Evolutionary conservation across 2,329 filamentous ascomycete species (phyloP).

Genomic region (Colletotrichum shisoi): DNA sequence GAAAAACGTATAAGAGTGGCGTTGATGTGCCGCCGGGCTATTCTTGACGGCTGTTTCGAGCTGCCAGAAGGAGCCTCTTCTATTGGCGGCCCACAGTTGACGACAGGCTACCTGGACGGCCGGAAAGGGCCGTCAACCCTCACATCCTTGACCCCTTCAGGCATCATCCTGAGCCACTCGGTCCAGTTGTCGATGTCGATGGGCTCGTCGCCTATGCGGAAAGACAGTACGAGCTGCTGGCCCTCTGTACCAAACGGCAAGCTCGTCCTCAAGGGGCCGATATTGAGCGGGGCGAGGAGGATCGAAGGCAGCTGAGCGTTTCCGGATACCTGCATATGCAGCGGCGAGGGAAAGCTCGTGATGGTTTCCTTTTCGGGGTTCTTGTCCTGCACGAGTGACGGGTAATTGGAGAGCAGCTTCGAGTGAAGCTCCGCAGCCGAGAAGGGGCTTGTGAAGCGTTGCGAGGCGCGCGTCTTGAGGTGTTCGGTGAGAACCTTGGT

Average conservation of each 20-base stretch:
- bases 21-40: slow-evolving; percentile 1
- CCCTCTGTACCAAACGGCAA: slow-evolving; percentile 55
- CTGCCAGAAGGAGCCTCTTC: background rate
- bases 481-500: slow-evolving; percentile 61
- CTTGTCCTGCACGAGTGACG: slow-evolving; percentile 60
- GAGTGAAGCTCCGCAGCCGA: slow-evolving; percentile 64
- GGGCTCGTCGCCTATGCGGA: slow-evolving; percentile 60
- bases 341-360: slow-evolving; percentile 61
- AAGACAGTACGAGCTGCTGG: slow-evolving; percentile 59
- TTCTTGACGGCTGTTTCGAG: slow-evolving; percentile 48
- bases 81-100: background rate
- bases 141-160: slow-evolving; percentile 63
- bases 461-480: slow-evolving; percentile 57
- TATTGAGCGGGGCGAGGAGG: slow-evolving; percentile 60
- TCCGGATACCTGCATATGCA: slow-evolving; percentile 65
- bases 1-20: slow-evolving; percentile 32
- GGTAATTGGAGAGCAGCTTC: slow-evolving; percentile 61
- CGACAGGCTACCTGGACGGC: slow-evolving; percentile 47
- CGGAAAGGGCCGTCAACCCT: slow-evolving; percentile 62
- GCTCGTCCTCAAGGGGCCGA: slow-evolving; percentile 50
- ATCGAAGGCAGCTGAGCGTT: slow-evolving; percentile 64
- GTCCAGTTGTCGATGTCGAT: slow-evolving; percentile 63
- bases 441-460: slow-evolving; percentile 54
- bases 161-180: slow-evolving; percentile 67
- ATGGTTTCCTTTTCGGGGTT: slow-evolving; percentile 57